Conservation (phyloP, 2,329 filamentous ascomycete species). For the Aspergillus fumigatus region DNA sequence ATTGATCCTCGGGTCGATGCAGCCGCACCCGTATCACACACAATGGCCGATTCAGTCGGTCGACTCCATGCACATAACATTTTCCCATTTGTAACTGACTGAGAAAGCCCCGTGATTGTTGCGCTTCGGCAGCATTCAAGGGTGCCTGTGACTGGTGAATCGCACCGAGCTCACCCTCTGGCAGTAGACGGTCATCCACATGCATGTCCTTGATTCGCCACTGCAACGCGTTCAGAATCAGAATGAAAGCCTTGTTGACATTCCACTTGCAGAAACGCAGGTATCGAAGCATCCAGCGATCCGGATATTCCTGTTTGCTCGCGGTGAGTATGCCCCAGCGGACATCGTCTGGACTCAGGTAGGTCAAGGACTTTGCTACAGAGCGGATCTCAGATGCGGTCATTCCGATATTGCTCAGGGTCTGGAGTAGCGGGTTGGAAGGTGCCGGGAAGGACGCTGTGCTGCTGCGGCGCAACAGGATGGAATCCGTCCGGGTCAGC, state of each 20-base stretch:
- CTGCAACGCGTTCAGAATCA: constrained; percentile 84
- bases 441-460: constrained; percentile 49
- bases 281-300: constrained; percentile 73
- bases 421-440: constrained; percentile 5
- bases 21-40: constrained; percentile 75
- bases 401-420: constrained; percentile 7
- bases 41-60: constrained; percentile 76
- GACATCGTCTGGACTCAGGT: constrained; percentile 68
- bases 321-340: constrained; percentile 78
- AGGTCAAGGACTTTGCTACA: constrained; percentile 72
- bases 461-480: constrained; percentile 66
- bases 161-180: constrained; percentile 64
- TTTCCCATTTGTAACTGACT: constrained; percentile 80
- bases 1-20: constrained; percentile 78
- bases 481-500: constrained; percentile 24
- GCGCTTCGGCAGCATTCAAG: constrained; percentile 48
- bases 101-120: constrained; percentile 68
- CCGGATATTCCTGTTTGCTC: constrained; percentile 89
- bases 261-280: constrained; percentile 85
- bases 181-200: constrained; percentile 80
- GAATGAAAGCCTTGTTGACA: constrained; percentile 79
- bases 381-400: constrained; percentile 58
- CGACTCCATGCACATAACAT: constrained; percentile 77
- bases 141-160: constrained; percentile 47
- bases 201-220: constrained; percentile 78